Base-by-base conservation (phyloP, 331 rosid species). In the Acacia pycnantha region DNA sequence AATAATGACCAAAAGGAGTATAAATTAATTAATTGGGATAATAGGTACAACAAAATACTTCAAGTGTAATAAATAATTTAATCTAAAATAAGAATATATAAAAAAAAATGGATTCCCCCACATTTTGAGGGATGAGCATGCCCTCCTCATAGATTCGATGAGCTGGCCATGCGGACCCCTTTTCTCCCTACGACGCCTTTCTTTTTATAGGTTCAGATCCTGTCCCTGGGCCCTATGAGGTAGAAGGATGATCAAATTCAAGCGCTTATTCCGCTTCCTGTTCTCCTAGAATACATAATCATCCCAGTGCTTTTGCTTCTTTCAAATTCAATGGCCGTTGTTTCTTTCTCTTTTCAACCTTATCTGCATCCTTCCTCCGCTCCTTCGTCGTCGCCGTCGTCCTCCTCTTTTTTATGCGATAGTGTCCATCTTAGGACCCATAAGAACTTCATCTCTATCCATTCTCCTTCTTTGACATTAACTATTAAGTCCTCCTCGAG, bases 271-370 rank as follows among this genome's bases (percentile, higher is more conserved):
- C 19, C 66, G 31, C 31, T 43, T 26, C 81, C 22, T 12, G 18
- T 67, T 37, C 77, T 78, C n/a, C 54, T 73, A 65, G 76, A 29
- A 43, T 74, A 21, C 51, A 44, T 4, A 18, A 22, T 48, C 69
- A 15, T 27, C 81, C 24, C 47, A 14, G 46, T 43, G 21, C n/a
- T 54, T 40, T 61, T 26, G 22, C 33, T 3, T 53, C 21, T 46
- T 76, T 19, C 75, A n/a, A 64, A 79, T 72, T 75, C 91, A 72
- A 93, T 93, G 98, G 97, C 95, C 66, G 61, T 82, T 82, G 53
- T 85, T 40, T 82, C 97, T 41, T 87, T 91, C 83, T 86, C 92
- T 46, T 27, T 47, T 66, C 88, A 72, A 70, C 90, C 93, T 37
- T 74, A 91, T 72, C 82, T 81, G 29, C 82, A 84, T 77, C 73